Base-by-base conservation (phyloP, 176 grass and related monocot genomes). In the Eleusine indica region DNA sequence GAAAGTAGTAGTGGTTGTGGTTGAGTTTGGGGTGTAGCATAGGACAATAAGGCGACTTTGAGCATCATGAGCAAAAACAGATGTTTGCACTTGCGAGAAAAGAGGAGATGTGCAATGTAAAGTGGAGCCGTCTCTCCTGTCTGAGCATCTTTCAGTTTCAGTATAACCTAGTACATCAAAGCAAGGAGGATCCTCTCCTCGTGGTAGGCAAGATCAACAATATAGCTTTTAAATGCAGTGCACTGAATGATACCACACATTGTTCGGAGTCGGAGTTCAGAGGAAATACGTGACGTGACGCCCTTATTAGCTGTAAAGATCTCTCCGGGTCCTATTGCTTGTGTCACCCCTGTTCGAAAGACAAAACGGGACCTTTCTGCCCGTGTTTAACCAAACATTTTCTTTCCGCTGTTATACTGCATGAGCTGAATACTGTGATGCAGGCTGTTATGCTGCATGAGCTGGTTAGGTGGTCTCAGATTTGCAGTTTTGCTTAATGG, bases 201-300 rank as follows among this genome's bases (percentile, higher is more conserved):
- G 7, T 49, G 69, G 62, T 76, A 49, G 72, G 62, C 21, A 84
- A 68, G 62, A 37, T 67, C 52, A 61, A 21, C 70, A 43, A n/a
- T 18, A 5, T 80, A 79, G 41, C 62, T 86, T 90, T 29, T 32
- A 30, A 22, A 43, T 60, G n/a, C 47, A 7, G 0, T 41, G 57
- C 69, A 80, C 32, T 35, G 32, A 35, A 35, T 35, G 47, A 29
- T 12, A 9, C 51, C 14, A 16, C 16, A 18, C 30, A 10, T 70
- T 19, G 11, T 67, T 58, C 30, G 40, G n/a, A 82, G 40, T 58
- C 30, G 40, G n/a, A 82, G 40, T 47, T 84, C 39, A 68, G 29
- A n/a, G 30, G 9, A 13, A 76, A 71, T 82, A 72, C 22, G 66
- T 65, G 83, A 72, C 22, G 66, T 65, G 83, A 77, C 29, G 21